Evolutionary conservation across 208 protist genomes (phyloP), one percentile per base, ranked within the genome.

Genomic region (Crithidia mellificae): DNA sequence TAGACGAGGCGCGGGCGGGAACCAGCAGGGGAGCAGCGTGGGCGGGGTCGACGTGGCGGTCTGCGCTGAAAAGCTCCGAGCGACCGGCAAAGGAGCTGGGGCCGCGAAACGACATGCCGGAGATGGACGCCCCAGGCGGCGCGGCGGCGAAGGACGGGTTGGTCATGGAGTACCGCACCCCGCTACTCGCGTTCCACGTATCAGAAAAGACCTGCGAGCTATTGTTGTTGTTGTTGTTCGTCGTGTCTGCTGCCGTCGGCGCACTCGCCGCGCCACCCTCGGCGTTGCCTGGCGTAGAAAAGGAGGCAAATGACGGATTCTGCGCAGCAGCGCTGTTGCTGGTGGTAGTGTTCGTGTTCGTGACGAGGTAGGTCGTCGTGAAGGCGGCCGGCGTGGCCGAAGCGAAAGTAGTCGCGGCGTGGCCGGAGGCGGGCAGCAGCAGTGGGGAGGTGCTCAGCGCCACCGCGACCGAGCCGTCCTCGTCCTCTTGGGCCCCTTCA

Each of bases 121-220:
- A 58, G 11, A 24, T n/a, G 19, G 53, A 43, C 44, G 36, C 30
- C 29, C 25, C 54, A 7, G 25, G 43, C 14, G 29, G 30, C 3
- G 39, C 51, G 20, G 39, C 51, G 20, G 62, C 62, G 11, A 68
- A 68, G 20, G 69, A 68, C 27, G 47, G 62, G 47, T 51, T 75
- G 9, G 69, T 68, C 15, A 69, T 68, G 46, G 69, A 65, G 46
- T 57, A 57, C 38, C 62, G 69, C 46, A 58, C 55, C 3, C 54
- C 62, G 22, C 38, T 58, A 39, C 22, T 32, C 9, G 32, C 25
- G 32, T 47, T 54, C 22, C 19, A 3, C 0, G 41, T 32, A 15
- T 55, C 32, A 15, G 52, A 43, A 6, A 43, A 44, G 22, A 30
- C 29, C 52, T 57, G 32, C 6, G 32, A 57, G 32, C 2, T 15